phyloP scores from a whole-genome alignment of 1,139 yeast species.

The Kodamaea plutei region DNA sequence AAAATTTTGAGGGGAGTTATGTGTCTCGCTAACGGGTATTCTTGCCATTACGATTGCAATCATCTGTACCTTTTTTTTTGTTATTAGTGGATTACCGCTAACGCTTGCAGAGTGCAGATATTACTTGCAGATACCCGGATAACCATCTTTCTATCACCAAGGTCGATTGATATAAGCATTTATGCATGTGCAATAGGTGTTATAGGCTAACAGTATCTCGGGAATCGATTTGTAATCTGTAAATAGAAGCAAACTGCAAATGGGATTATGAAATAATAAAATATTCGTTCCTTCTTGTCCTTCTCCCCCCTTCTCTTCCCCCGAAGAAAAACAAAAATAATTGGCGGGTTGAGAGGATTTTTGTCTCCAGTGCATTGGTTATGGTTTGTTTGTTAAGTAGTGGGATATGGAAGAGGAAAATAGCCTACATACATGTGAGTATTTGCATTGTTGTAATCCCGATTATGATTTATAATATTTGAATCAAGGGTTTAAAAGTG shows the following conservation, averaged over 20 bases:
- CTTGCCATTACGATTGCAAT: no score
- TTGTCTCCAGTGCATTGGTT: no score
- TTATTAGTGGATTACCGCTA: not conserved
- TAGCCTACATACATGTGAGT: not conserved
- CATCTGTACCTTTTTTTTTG: no score
- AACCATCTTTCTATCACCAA: no score
- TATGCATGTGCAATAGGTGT: not conserved
- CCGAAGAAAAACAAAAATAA: no score
- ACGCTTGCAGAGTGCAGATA: conserved; percentile 2
- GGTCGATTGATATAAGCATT: no score
- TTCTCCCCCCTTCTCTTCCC: no score
- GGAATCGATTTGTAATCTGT: not conserved
- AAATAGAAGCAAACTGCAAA: not conserved
- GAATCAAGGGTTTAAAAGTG: conserved; percentile 1
- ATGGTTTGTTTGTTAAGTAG: not conserved
- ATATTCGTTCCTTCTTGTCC: no score
- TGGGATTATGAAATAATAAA: not conserved
- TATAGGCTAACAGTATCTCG: not conserved
- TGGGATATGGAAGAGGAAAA: not conserved
- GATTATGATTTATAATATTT: not conserved
- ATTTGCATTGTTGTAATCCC: not conserved
- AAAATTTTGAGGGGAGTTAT: no score
- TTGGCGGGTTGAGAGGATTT: no score
- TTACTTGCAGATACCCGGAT: conserved; percentile 2
- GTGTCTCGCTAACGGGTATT: no score